Conservation (phyloP, 2,329 filamentous ascomycete genomes). For the Trichoderma lentiforme region DNA sequence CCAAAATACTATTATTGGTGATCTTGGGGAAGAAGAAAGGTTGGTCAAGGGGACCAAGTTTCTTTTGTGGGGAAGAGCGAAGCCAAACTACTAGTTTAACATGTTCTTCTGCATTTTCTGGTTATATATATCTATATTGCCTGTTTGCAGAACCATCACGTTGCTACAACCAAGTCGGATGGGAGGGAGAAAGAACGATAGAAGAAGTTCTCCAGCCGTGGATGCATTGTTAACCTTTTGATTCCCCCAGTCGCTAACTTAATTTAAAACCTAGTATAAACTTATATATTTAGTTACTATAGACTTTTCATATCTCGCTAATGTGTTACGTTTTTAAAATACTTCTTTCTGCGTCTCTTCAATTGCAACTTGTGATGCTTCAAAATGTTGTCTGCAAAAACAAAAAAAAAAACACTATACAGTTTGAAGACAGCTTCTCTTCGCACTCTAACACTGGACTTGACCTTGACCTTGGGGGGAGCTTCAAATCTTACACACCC, state of each 20-base stretch:
- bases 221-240: conserved; percentile 18
- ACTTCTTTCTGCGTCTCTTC: not conserved
- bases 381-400: not conserved
- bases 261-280: conserved; percentile 17
- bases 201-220: conserved; percentile 15
- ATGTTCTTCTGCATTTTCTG: not conserved
- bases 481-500: not conserved
- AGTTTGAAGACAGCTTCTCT: not conserved
- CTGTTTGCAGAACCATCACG: conserved; percentile 1
- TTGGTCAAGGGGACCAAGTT: conserved; percentile 14
- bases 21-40: conserved; percentile 13
- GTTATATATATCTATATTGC: not conserved
- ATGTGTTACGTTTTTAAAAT: conserved; percentile 13
- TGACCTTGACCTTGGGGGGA: not conserved
- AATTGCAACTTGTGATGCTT: not conserved
- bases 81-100: conserved; percentile 4
- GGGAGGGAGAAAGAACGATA: conserved; percentile 3
- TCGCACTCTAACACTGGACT: not conserved
- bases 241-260: conserved; percentile 19
- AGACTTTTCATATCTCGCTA: conserved; percentile 17
- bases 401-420: not conserved
- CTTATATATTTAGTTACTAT: conserved; percentile 17
- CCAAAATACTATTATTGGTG: not conserved
- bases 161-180: conserved; percentile 4
- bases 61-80: conserved; percentile 7